Conservation (phyloP, 495 filamentous ascomycete species). For the Xanthoparmelia taractica region DNA sequence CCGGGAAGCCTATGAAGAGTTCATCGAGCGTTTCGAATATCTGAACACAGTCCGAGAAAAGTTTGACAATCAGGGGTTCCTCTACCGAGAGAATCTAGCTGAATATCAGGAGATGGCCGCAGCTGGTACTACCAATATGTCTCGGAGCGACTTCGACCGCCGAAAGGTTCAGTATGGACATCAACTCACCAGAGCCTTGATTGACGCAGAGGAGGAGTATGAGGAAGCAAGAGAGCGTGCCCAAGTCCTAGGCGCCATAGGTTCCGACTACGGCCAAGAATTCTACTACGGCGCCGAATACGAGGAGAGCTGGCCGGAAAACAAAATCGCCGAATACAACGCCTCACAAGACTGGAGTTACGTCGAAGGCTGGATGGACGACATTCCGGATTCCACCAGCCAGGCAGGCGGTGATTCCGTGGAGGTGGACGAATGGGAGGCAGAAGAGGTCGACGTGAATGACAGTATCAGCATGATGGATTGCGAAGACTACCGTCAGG, state of each 20-base stretch:
- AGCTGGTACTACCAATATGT: neutral
- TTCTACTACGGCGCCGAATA: neutral
- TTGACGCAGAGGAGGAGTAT: slow-evolving; percentile 3
- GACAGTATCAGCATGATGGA: slow-evolving; percentile 19
- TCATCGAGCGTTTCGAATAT: neutral
- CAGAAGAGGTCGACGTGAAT: slow-evolving; percentile 13
- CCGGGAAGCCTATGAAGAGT: slow-evolving; percentile 5
- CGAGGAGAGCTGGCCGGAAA: neutral
- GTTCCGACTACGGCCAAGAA: neutral
- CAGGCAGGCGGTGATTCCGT: neutral
- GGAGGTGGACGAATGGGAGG: slow-evolving; percentile 19
- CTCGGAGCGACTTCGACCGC: slow-evolving; percentile 12
- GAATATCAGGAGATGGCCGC: neutral
- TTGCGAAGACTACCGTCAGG: slow-evolving; percentile 3
- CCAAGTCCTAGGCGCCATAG: neutral
- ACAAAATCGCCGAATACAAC: neutral
- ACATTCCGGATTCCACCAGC: slow-evolving; percentile 5
- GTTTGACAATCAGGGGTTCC: slow-evolving; percentile 5
- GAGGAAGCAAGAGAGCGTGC: neutral
- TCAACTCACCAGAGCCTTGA: slow-evolving; percentile 11
- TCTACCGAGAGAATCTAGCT: neutral
- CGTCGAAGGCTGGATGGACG: slow-evolving; percentile 15
- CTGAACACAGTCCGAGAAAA: neutral
- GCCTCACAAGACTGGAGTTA: neutral
- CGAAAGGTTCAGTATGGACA: neutral